These are phyloP conservation scores for Lodderomyces jiufengensis DNA, from an alignment of 1,139 yeast species.

Conservation along the genomic window DNA sequence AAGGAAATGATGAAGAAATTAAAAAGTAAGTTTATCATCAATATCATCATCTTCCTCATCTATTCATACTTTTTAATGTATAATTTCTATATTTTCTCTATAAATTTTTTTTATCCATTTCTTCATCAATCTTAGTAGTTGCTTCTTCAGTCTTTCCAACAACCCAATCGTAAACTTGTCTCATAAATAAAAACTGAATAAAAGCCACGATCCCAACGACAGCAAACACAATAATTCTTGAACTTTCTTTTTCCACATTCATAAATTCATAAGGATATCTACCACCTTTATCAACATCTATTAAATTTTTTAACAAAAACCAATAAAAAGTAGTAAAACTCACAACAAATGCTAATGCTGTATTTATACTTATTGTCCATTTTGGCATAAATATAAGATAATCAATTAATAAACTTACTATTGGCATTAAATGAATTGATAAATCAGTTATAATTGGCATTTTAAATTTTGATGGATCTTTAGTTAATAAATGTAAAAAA, in stretches of 20 bases:
- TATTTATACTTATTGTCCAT: conserved; percentile 34
- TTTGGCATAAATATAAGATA: conserved; percentile 53
- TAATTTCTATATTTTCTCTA: background rate
- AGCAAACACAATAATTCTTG: conserved; percentile 47
- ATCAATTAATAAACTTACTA: conserved; percentile 47
- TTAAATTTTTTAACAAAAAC: conserved; percentile 44
- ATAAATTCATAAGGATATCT: conserved; percentile 67
- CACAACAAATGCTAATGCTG: conserved; percentile 39
- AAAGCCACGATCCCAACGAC: conserved; percentile 47
- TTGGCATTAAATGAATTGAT: conserved; percentile 58
- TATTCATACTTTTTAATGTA: background rate
- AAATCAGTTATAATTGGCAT: conserved; percentile 53
- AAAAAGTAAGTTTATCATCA: background rate
- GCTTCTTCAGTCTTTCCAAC: conserved; percentile 18
- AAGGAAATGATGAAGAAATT: too few relatives aligned
- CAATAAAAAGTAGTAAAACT: conserved; percentile 49
- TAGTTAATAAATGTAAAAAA: conserved; percentile 36
- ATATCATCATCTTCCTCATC: background rate
- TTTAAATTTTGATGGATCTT: conserved; percentile 26
- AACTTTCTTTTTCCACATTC: conserved; percentile 44
- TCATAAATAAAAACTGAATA: conserved; percentile 28
- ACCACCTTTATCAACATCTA: conserved; percentile 45
- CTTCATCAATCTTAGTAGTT: conserved; percentile 16
- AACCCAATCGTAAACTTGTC: conserved; percentile 23
- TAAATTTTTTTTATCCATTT: conserved; percentile 11